Evolutionary conservation across 2,329 filamentous ascomycete species (phyloP), one percentile per base, ranked within the genome.

Genomic region (Immersiporthe knoxdaviesiana): DNA sequence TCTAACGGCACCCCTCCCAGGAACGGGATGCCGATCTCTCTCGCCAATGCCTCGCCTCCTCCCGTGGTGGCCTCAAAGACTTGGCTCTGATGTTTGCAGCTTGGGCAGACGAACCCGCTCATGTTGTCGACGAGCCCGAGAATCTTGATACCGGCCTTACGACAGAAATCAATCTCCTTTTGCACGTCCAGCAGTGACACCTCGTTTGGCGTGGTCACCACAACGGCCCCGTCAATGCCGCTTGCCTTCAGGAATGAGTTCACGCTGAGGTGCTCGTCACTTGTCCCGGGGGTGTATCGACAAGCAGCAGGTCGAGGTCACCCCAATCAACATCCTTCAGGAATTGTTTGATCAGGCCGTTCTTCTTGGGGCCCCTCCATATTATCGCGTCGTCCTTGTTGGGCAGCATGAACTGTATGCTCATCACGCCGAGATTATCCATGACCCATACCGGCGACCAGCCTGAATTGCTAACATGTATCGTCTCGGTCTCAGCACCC

Each of bases 271-370:
- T 99, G 96, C 82, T 99, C 96, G 78, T 99, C 96, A 70, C 90
- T 94, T 1, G 96, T 99, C 24, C 96, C 96, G 0, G 96, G 96
- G 97, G 96, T 1, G 96, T 99, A 79, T 99, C 96, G 14, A 98
- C 93, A 65, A 99, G 86, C 69, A 99, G 78, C 74, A 95, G 97
- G 77, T 99, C 96, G 79, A 98, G 84, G 71, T 97, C 92, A 12
- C 96, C 96, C 96, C 97, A 99, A 77, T 97, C 93, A 8, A 99
- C 96, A 76, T 99, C 97, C 83, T 97, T 97, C 65, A 99, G 82
- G 75, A 99, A 99, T 79, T 97, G 92, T 83, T 99, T 99, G 78
- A 99, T 98, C 68, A 99, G 82, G 0, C 96, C 96, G 76, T 98
- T 99, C 87, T 99, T 99, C 87, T 99, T 99, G 2, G 96, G 92